Conservation (phyloP, 192 early-diverging fungal species). For the Phycomyces blakesleeanus region DNA sequence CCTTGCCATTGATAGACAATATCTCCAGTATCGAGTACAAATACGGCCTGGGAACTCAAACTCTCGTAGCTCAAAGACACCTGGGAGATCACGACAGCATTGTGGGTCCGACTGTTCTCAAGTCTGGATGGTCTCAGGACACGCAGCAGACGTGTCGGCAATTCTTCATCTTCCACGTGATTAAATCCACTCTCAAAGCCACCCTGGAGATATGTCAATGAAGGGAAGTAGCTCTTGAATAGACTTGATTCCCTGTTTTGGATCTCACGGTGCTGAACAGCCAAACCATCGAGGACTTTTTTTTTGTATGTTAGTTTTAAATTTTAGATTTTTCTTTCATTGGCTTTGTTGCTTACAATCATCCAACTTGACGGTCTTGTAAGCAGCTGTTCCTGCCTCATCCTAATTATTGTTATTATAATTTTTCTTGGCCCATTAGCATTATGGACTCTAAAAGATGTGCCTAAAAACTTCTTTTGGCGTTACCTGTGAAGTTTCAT, state of each 20-base stretch:
- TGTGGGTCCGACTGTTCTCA: conserved; percentile 33
- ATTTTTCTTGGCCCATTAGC: too few relatives aligned
- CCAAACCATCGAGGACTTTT: conserved; percentile 55
- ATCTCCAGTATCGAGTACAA: conserved; percentile 69
- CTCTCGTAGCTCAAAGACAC: conserved; percentile 46
- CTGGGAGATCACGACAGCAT: conserved; percentile 58
- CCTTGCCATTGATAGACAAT: conserved; percentile 73
- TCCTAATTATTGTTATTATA: too few relatives aligned
- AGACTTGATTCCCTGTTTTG: conserved; percentile 60
- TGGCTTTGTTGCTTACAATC: conserved; percentile 46
- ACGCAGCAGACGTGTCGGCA: conserved; percentile 50
- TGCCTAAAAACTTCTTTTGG: too few relatives aligned
- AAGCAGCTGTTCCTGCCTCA: conserved; percentile 80
- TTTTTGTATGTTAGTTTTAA: too few relatives aligned
- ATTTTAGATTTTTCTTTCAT: too few relatives aligned
- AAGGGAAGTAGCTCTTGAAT: conserved; percentile 68
- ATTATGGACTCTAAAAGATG: too few relatives aligned
- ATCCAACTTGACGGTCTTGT: conserved; percentile 78
- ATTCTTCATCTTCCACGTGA: conserved; percentile 50
- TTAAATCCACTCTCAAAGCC: conserved; percentile 74
- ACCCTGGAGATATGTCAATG: conserved; percentile 54
- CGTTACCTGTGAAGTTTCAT: conserved; percentile 65
- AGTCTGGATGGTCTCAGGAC: conserved; percentile 42
- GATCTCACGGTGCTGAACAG: conserved; percentile 79
- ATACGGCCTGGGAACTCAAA: conserved; percentile 71